Evolutionary conservation across 257 asterid genomes (phyloP).

Genomic region (Cruciata laevipes): DNA sequence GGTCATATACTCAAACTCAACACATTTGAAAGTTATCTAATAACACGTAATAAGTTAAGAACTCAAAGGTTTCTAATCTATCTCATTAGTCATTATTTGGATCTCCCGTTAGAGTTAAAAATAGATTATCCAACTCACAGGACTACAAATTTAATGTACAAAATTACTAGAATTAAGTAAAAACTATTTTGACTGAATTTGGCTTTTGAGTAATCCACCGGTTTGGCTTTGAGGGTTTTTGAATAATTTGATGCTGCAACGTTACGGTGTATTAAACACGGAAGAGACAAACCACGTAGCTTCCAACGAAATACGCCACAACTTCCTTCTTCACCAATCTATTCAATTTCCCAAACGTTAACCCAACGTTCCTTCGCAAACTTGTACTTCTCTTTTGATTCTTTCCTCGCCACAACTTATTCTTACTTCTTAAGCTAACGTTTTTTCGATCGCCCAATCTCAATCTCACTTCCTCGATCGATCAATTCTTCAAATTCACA

Average conservation of each 20-base stretch:
- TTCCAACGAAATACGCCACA: neutral
- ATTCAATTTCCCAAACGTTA: neutral
- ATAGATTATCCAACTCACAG: too few species aligned
- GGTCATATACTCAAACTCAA: too few species aligned
- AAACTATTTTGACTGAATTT: too few species aligned
- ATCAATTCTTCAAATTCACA: neutral
- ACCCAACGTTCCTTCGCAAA: neutral
- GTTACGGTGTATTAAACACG: neutral
- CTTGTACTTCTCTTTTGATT: neutral
- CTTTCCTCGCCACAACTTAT: neutral
- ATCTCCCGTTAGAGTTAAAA: too few species aligned
- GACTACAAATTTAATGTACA: too few species aligned
- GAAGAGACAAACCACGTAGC: neutral
- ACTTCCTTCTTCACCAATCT: neutral
- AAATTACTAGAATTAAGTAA: too few species aligned
- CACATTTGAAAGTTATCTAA: too few species aligned
- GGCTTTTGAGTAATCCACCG: too few species aligned
- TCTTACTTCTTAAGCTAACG: neutral
- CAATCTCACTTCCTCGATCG: neutral
- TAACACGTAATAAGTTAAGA: too few species aligned
- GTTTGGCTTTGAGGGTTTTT: too few species aligned
- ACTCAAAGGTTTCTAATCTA: too few species aligned
- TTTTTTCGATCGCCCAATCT: neutral
- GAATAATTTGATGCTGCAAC: neutral
- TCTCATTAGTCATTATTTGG: too few species aligned